Base-by-base conservation (phyloP, 495 filamentous ascomycete species). In the Poronia punctata region DNA sequence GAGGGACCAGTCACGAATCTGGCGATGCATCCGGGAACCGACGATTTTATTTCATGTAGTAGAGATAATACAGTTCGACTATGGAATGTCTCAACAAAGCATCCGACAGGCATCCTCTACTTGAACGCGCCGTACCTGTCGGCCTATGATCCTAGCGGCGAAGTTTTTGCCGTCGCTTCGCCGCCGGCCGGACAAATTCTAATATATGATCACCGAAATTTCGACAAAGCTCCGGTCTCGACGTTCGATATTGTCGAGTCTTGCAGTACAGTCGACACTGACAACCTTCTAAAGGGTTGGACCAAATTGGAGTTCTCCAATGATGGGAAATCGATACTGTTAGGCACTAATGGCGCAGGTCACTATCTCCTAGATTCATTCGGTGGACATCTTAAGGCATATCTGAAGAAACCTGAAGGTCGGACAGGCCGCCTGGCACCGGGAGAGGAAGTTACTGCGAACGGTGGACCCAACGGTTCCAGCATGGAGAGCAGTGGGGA, bases 301-400 rank as follows among this genome's bases (percentile, higher is more conserved):
- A 92, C 82, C 3, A 83, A 80, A 34, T 67, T 98, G 16, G 86
- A 94, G 45, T 97, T 98, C 57, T 84, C 84, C 35, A 97, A 97
- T 55, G 90, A 98, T 56, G 92, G 92, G 0, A 93, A 94, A 56
- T 76, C 74, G 43, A 56, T 98, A 38, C 74, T 98, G 16, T 48
- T 97, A 20, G 82, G 84, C 18, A 95, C 89, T 5, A 82, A 82
- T 19, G 81, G 80, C 8, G 69, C 71, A 28, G 86, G 87, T 3
- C 93, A 97, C 53, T 92, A 84, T 48, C 64, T 98, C 18, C 66
- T 98, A 18, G 92, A 98, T 59, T 86, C 93, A 2, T 97, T 95
- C 61, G 74, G 83, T 23, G 89, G 88, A 12, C 65, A 60, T 14
- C 50, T 96, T 1, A 81, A 80, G 52, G 79, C 81, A 8, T 84